Evolutionary conservation across 208 protist genomes (phyloP).

Genomic region (Trichomonas gallinae): DNA sequence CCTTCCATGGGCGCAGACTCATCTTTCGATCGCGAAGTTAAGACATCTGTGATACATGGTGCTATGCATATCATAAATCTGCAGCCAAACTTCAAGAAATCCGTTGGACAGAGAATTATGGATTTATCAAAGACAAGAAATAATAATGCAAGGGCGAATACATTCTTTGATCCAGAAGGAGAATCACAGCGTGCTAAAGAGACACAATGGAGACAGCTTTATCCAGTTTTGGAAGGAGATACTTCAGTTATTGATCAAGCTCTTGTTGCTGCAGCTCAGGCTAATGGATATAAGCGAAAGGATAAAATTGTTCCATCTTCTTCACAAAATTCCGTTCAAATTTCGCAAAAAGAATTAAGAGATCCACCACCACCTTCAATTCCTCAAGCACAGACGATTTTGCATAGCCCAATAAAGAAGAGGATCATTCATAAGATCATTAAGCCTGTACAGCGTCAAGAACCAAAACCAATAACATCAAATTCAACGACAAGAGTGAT

Average conservation of each 20-base stretch:
- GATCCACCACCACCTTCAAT: neutral
- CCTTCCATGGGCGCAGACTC: constrained; percentile 28
- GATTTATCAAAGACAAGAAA: neutral
- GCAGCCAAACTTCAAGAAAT: neutral
- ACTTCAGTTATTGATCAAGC: neutral
- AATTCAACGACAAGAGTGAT: neutral
- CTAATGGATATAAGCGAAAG: neutral
- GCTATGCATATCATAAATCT: constrained; percentile 28
- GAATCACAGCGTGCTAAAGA: neutral
- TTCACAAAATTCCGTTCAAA: neutral
- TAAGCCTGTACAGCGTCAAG: neutral
- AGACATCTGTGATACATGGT: constrained; percentile 22
- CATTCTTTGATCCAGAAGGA: neutral
- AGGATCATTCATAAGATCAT: neutral
- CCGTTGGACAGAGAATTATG: neutral
- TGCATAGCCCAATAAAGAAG: neutral
- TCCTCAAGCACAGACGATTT: too few relatives aligned
- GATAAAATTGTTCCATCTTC: neutral
- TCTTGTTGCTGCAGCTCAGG: neutral
- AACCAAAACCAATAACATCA: neutral
- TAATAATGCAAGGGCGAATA: neutral
- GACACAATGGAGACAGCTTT: neutral
- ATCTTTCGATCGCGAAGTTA: constrained; percentile 30
- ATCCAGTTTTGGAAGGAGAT: neutral
- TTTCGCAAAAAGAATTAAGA: neutral